These are phyloP conservation scores for Yamadazyma sp. DNA, from an alignment of 805 yeast genomes.

Conservation along the genomic window DNA sequence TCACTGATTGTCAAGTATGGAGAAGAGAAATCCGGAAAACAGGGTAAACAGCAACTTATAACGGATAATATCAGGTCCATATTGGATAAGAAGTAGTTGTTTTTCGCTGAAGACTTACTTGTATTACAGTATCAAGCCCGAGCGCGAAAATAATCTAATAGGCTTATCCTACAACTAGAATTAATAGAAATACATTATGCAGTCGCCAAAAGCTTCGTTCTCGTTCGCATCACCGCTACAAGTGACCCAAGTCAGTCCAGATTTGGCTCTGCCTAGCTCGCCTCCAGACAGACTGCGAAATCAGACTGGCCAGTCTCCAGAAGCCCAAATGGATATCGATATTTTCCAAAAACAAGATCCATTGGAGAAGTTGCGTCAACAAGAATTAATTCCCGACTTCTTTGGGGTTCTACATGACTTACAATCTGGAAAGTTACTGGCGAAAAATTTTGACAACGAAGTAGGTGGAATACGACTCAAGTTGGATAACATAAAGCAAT, in stretches of 20 bases:
- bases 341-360: conserved; percentile 11
- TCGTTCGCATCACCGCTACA: conserved; percentile 8
- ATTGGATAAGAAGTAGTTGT: background rate
- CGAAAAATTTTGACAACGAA: conserved; percentile 43
- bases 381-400: conserved; percentile 39
- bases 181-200: too few species aligned
- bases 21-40: conserved; percentile 41
- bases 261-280: conserved; percentile 1
- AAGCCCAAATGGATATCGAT: conserved; percentile 14
- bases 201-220: conserved; percentile 2
- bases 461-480: conserved; percentile 41
- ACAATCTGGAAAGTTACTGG: conserved; percentile 35
- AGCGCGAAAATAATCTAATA: too few species aligned
- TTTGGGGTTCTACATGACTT: conserved; percentile 35
- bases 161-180: too few species aligned
- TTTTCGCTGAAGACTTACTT: too few species aligned
- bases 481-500: conserved; percentile 27
- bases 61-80: conserved; percentile 26
- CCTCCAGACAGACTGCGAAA: background rate
- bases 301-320: background rate
- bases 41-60: conserved; percentile 41
- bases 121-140: too few species aligned
- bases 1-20: conserved; percentile 66
- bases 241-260: background rate
- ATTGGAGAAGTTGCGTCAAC: conserved; percentile 25